These are phyloP conservation scores for Penicillium brevicompactum DNA, from an alignment of 2,329 filamentous ascomycete genomes.

Conservation along the genomic window DNA sequence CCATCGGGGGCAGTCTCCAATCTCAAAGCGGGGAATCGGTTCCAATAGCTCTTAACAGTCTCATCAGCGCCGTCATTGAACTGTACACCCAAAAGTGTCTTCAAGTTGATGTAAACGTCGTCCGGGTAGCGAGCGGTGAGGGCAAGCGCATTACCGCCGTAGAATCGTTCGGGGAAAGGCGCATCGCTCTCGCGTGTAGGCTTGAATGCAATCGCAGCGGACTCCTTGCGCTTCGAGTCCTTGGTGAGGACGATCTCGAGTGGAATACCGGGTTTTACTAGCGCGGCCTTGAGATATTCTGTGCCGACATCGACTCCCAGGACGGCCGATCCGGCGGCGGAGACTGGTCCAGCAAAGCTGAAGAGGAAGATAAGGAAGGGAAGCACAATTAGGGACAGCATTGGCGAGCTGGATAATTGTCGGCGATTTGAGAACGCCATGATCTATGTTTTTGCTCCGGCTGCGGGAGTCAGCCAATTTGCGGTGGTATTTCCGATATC, in stretches of 20 bases:
- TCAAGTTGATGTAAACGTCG: slow-evolving; percentile 94
- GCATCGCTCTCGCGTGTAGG: slow-evolving; percentile 68
- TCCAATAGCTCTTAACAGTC: slow-evolving; percentile 69
- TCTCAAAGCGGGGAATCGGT: slow-evolving; percentile 76
- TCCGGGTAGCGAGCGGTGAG: slow-evolving; percentile 83
- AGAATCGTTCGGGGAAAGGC: slow-evolving; percentile 81
- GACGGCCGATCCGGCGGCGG: slow-evolving; percentile 71
- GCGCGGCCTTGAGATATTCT: slow-evolving; percentile 92
- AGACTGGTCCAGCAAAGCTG: slow-evolving; percentile 58
- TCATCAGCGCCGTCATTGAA: slow-evolving; percentile 43
- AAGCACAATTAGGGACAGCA: slow-evolving; percentile 50
- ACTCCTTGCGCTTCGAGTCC: slow-evolving; percentile 95
- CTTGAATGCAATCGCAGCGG: slow-evolving; percentile 90
- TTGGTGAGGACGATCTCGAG: slow-evolving; percentile 98
- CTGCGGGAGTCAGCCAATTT: slow-evolving; percentile 19
- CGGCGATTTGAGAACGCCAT: slow-evolving; percentile 36
- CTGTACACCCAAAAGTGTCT: slow-evolving; percentile 79
- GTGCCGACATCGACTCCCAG: slow-evolving; percentile 93
- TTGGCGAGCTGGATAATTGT: slow-evolving; percentile 31
- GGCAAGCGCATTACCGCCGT: slow-evolving; percentile 88
- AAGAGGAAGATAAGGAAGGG: slow-evolving; percentile 55
- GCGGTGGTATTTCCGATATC: background rate
- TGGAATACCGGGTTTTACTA: slow-evolving; percentile 95
- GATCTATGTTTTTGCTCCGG: slow-evolving; percentile 27
- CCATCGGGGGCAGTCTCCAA: slow-evolving; percentile 56